Evolutionary conservation across 371 early-diverging fungal genomes (phyloP).

Genomic region (Parasitella parasitica): DNA sequence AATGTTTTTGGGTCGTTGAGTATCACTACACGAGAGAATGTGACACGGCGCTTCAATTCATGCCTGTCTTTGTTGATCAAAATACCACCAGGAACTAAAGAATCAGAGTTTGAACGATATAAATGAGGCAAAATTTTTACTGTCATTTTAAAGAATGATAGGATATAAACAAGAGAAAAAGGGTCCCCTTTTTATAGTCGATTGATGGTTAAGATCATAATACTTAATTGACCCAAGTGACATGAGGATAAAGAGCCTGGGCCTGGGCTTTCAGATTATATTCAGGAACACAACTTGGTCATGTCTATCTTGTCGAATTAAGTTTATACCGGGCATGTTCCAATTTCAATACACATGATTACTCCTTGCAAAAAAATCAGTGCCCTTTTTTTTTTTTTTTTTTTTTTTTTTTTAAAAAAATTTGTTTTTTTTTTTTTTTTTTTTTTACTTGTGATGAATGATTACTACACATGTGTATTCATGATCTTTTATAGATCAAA

Average conservation of each 20-base stretch:
- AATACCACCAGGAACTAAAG: neutral
- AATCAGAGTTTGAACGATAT: constrained; percentile 1
- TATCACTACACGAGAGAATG: constrained; percentile 34
- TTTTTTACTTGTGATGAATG: neutral
- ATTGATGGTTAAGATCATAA: neutral
- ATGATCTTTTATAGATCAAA: neutral
- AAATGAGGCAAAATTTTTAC: neutral
- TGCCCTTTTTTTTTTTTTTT: neutral
- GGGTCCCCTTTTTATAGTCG: neutral
- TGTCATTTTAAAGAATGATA: neutral
- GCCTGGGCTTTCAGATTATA: neutral
- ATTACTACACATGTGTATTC: neutral
- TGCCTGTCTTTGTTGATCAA: neutral
- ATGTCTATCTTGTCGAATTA: neutral
- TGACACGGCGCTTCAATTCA: constrained; percentile 18
- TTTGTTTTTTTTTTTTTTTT: neutral
- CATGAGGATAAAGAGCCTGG: neutral
- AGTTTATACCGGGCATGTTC: constrained; percentile 8
- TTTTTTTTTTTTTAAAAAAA: neutral
- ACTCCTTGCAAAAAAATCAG: neutral
- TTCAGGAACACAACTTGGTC: neutral
- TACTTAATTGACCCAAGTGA: neutral
- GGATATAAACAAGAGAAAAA: neutral
- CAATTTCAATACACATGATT: neutral
- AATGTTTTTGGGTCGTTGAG: constrained; percentile 31